Base-by-base conservation (phyloP, 2,329 filamentous ascomycete genomes). In the Colletotrichum sp. region DNA sequence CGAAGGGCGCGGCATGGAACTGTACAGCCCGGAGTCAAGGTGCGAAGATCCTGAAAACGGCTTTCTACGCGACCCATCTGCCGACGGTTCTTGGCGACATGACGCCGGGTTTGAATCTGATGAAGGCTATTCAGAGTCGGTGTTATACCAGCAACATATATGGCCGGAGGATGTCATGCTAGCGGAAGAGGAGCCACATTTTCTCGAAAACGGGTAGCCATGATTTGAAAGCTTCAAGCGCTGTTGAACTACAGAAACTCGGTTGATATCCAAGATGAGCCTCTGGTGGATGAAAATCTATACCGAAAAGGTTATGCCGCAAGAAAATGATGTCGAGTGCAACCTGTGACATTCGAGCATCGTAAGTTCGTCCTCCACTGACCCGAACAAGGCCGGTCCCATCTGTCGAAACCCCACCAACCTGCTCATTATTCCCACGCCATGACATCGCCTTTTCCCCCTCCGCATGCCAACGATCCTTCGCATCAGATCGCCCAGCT, bases 211-310 rank as follows among this genome's bases (percentile, higher is more conserved):
- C n/a, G 48, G 10, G 13, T 36, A 55, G 43, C 21, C 12, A 30
- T 21, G 7, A n/a, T 55, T 34, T 28, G 8, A 56, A 66, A n/a
- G n/a, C 30, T 59, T 65, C 38, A 36, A 59, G 32, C 52, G 65
- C 52, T 82, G 63, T 67, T 82, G 18, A 55, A 74, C 52, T 68
- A 21, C 55, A 43, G 30, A 55, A 26, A 52, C 18, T 64, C n/a
- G 63, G 36, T 26, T 62, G 59, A 56, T 74, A 28, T 66, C 26
- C 30, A 61, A 67, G 48, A 34, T 28, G 68, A 52, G 62, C 6
- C 43, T 48, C 56, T 66, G 34, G 30, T 62, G 52, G 67, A 62
- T 62, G 28, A 62, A 26, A 55, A 65, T 68, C 34, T 58, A 69
- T 69, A 30, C 71, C 32, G 38, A 32, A 62, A 69, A 59, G 43